These are phyloP conservation scores for Eimeria maxima DNA, from an alignment of 169 alveolate species.

Conservation along the genomic window DNA sequence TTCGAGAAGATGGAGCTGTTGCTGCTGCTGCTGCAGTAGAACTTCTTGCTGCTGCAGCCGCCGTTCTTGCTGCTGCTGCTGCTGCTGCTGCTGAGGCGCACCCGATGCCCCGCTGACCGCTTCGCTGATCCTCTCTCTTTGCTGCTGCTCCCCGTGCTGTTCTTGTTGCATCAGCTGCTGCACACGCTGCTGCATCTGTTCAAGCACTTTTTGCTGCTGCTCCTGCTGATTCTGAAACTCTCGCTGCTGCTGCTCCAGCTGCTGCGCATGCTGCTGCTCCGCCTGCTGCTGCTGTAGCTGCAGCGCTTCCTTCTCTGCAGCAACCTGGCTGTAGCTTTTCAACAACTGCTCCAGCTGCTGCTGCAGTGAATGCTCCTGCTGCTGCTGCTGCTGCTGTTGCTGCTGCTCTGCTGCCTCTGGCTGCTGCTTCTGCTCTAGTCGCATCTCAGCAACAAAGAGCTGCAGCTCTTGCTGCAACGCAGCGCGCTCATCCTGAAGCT, in stretches of 20 bases:
- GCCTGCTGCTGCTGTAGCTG: slow-evolving; percentile 41
- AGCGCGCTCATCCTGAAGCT: slow-evolving; percentile 24
- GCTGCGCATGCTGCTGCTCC: slow-evolving; percentile 17
- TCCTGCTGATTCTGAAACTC: slow-evolving; percentile 42
- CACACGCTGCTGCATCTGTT: slow-evolving; percentile 6
- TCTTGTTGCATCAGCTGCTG: slow-evolving; percentile 44
- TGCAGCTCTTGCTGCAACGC: slow-evolving; percentile 44
- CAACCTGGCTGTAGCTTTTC: not conserved
- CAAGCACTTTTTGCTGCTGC: slow-evolving; percentile 14
- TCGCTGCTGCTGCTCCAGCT: slow-evolving; percentile 55
- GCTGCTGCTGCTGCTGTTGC: not conserved
- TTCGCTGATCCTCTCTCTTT: not conserved
- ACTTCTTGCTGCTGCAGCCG: slow-evolving; percentile 22
- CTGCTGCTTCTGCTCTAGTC: slow-evolving; percentile 31
- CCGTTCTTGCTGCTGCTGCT: slow-evolving; percentile 43
- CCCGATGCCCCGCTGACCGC: not conserved
- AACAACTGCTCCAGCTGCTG: slow-evolving; percentile 18
- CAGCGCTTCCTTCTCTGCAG: slow-evolving; percentile 30
- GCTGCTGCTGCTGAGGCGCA: slow-evolving; percentile 21
- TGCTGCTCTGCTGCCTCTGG: not conserved
- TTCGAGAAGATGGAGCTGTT: slow-evolving; percentile 25
- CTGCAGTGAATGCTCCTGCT: slow-evolving; percentile 6
- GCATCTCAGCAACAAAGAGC: slow-evolving; percentile 1
- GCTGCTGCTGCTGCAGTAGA: slow-evolving; percentile 40
- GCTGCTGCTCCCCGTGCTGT: slow-evolving; percentile 19